Conservation (phyloP, 108 stramenopile genomes). For the Cyclotella atomus region DNA sequence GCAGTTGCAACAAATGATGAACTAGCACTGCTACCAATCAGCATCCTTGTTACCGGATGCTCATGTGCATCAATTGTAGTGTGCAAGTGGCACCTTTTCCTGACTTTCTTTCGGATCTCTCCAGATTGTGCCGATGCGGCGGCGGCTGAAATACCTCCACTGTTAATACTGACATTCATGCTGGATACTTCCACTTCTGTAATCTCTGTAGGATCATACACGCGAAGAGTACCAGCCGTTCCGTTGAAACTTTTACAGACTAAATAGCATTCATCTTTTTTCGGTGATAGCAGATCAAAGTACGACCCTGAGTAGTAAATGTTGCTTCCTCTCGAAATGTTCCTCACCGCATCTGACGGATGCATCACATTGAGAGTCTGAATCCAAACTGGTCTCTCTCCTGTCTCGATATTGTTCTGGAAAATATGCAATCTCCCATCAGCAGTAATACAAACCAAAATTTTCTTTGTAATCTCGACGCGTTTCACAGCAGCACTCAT, state of each 20-base stretch:
- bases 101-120: constrained; percentile 7
- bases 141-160: background rate
- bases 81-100: constrained; percentile 35
- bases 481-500: constrained; percentile 49
- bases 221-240: constrained; percentile 37
- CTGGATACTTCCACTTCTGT: constrained; percentile 14
- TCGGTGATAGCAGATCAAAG: constrained; percentile 49
- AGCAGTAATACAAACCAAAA: constrained; percentile 39
- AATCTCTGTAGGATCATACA: constrained; percentile 44
- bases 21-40: constrained; percentile 26
- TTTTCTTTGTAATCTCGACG: constrained; percentile 36
- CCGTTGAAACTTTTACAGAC: constrained; percentile 50
- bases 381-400: constrained; percentile 28
- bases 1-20: constrained; percentile 35
- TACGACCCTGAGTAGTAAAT: constrained; percentile 33
- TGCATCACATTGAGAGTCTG: constrained; percentile 46
- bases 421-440: constrained; percentile 49
- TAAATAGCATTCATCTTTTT: constrained; percentile 32
- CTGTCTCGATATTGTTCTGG: constrained; percentile 10
- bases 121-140: background rate
- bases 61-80: constrained; percentile 48
- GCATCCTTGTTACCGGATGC: constrained; percentile 43
- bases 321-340: constrained; percentile 41
- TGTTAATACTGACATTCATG: constrained; percentile 16
- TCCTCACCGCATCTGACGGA: constrained; percentile 37